These are phyloP conservation scores for Aspergillus caelatus DNA, from an alignment of 2,329 filamentous ascomycete genomes.

Conservation along the genomic window DNA sequence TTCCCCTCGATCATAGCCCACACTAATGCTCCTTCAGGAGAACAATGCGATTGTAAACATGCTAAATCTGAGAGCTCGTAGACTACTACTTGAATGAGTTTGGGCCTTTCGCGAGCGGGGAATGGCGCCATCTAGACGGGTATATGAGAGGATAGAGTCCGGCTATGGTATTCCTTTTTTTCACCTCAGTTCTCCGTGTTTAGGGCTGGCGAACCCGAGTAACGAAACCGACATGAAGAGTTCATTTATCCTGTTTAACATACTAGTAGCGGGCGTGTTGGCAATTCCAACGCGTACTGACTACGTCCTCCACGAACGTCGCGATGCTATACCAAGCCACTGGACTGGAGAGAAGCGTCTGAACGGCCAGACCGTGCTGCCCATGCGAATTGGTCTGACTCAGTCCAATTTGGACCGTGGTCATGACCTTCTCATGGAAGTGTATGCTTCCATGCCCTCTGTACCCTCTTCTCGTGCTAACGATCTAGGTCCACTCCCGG, in stretches of 20 bases:
- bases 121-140: neutral
- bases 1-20: neutral
- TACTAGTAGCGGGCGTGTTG: conserved; percentile 19
- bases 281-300: conserved; percentile 26
- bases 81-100: neutral
- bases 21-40: neutral
- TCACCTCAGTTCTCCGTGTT: neutral
- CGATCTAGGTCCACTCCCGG: conserved; percentile 40
- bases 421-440: conserved; percentile 47
- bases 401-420: conserved; percentile 50
- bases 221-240: conserved; percentile 23
- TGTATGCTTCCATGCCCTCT: conserved; percentile 29
- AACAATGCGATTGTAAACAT: neutral
- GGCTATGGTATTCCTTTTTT: neutral
- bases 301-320: conserved; percentile 36
- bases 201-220: neutral
- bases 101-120: neutral
- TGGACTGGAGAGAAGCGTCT: conserved; percentile 34
- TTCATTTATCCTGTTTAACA: conserved; percentile 26
- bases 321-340: conserved; percentile 28
- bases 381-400: conserved; percentile 50
- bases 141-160: neutral
- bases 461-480: neutral
- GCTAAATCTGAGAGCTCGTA: neutral
- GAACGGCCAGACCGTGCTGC: conserved; percentile 40